A percentile compares a stretch with the other conserved stretches of the same genome.
phyloP scores from a whole-genome alignment of 345 rosid genomes.

The Zanthoxylum bungeanum region DNA sequence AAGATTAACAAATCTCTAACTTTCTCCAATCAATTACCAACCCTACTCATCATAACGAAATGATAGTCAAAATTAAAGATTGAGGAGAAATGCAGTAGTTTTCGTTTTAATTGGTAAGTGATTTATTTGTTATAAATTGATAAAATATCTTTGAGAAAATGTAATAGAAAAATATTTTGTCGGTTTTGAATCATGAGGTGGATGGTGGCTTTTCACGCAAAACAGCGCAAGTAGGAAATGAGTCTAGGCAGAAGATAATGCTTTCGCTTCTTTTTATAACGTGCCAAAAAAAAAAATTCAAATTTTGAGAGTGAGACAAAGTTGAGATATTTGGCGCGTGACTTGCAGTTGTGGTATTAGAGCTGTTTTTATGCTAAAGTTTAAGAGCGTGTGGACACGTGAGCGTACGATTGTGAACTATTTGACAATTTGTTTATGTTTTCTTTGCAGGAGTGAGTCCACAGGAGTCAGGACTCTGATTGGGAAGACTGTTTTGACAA shows the following conservation, averaged over 20 bases:
- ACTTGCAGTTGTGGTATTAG: not conserved
- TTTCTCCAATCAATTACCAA: too few species aligned
- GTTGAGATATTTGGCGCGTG: not conserved
- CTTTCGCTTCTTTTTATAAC: not conserved
- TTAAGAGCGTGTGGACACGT: not conserved
- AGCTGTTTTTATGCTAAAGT: not conserved
- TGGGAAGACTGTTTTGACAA: not conserved
- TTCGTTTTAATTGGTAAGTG: too few species aligned
- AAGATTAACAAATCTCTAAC: too few species aligned
- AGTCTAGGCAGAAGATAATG: slow-evolving; percentile 6
- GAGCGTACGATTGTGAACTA: not conserved
- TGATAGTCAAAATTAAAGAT: too few species aligned
- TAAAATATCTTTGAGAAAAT: too few species aligned
- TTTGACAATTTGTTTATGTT: not conserved
- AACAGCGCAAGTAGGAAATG: slow-evolving; percentile 12
- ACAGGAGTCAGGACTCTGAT: not conserved
- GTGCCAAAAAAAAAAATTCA: not conserved
- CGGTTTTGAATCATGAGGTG: slow-evolving; percentile 1
- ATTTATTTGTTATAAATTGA: not conserved
- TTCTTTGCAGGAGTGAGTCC: not conserved
- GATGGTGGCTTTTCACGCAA: not conserved
- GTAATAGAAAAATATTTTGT: too few species aligned
- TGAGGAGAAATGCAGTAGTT: too few species aligned
- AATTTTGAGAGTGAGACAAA: not conserved
- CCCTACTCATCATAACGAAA: too few species aligned